Evolutionary conservation across 805 yeast genomes (phyloP).

Genomic region (Pichia exigua): DNA sequence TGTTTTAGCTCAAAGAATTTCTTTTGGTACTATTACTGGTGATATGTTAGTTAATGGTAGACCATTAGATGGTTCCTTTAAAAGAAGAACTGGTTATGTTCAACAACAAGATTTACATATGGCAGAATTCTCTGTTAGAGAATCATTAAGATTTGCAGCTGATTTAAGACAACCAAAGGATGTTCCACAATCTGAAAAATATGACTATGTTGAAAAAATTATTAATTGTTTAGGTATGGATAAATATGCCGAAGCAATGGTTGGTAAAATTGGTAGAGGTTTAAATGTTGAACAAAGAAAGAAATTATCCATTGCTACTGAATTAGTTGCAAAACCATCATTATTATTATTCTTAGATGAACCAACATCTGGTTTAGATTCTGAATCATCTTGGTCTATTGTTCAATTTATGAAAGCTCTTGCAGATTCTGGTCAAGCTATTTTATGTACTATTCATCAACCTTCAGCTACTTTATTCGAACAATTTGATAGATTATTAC

Average conservation of each 20-base stretch:
- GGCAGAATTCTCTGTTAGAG: constrained; percentile 44
- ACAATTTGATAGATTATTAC: constrained; percentile 35
- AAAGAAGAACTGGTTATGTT: constrained; percentile 47
- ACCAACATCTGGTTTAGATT: constrained; percentile 53
- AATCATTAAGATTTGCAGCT: constrained; percentile 43
- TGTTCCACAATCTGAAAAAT: constrained; percentile 31
- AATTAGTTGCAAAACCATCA: constrained; percentile 46
- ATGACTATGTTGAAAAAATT: constrained; percentile 37
- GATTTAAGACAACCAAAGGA: constrained; percentile 38
- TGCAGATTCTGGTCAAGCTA: constrained; percentile 46
- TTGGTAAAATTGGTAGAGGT: constrained; percentile 39
- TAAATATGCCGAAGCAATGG: constrained; percentile 43
- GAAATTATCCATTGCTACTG: constrained; percentile 46
- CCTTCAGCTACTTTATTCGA: constrained; percentile 40
- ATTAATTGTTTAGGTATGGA: constrained; percentile 35
- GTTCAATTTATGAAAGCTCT: constrained; percentile 41
- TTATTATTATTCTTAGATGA: constrained; percentile 49
- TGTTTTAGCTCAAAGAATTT: constrained; percentile 43
- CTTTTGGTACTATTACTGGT: constrained; percentile 47
- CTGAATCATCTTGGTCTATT: constrained; percentile 52
- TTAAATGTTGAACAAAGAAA: constrained; percentile 48
- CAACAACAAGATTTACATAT: constrained; percentile 50
- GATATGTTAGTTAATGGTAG: constrained; percentile 49
- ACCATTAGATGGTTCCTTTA: constrained; percentile 41
- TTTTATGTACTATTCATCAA: constrained; percentile 49